A percentile compares a stretch with the other conserved stretches of the same genome.
These are phyloP conservation scores for Diplodia seriata DNA, from an alignment of 2,329 filamentous ascomycete genomes.

Conservation along the genomic window DNA sequence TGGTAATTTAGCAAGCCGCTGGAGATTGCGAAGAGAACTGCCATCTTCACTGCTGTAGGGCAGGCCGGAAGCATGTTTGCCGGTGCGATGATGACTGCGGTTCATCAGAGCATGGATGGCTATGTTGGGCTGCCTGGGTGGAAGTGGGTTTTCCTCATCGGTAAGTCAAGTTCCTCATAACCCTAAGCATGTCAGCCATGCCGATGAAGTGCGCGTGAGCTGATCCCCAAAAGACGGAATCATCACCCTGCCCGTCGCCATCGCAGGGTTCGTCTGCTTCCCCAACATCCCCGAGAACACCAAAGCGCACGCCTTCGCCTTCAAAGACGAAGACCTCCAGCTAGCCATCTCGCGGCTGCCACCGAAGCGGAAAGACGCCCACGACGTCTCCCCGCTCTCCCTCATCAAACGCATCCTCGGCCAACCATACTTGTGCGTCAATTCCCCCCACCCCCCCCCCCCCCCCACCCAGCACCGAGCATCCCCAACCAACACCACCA, in stretches of 20 bases:
- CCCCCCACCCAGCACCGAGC: no score
- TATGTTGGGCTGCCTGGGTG: constrained; percentile 39
- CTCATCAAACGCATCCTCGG: constrained; percentile 38
- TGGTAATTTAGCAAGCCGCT: constrained; percentile 36
- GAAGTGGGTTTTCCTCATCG: constrained; percentile 44
- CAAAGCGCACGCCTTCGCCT: constrained; percentile 37
- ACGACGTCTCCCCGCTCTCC: constrained; percentile 40
- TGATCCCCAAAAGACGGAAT: constrained; percentile 39
- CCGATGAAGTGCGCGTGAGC: neutral
- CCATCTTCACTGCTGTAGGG: constrained; percentile 43
- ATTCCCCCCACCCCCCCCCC: no score
- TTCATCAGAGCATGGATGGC: constrained; percentile 40
- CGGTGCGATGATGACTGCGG: constrained; percentile 45
- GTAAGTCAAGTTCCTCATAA: constrained; percentile 32
- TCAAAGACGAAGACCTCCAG: constrained; percentile 40
- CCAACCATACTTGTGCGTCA: constrained; percentile 3
- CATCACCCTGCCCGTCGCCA: constrained; percentile 42
- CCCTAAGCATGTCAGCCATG: neutral
- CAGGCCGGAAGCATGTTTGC: constrained; percentile 45
- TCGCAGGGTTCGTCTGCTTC: constrained; percentile 42
- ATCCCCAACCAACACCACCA: constrained; percentile 34
- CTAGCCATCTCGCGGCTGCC: constrained; percentile 41
- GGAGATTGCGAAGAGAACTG: constrained; percentile 43
- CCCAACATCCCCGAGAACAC: constrained; percentile 41
- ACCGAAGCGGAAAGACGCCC: constrained; percentile 39